A percentile compares a stretch with the other conserved stretches of the same genome.
These are phyloP conservation scores for Leonotis leonurus DNA, from an alignment of 257 asterid species.

Conservation along the genomic window DNA sequence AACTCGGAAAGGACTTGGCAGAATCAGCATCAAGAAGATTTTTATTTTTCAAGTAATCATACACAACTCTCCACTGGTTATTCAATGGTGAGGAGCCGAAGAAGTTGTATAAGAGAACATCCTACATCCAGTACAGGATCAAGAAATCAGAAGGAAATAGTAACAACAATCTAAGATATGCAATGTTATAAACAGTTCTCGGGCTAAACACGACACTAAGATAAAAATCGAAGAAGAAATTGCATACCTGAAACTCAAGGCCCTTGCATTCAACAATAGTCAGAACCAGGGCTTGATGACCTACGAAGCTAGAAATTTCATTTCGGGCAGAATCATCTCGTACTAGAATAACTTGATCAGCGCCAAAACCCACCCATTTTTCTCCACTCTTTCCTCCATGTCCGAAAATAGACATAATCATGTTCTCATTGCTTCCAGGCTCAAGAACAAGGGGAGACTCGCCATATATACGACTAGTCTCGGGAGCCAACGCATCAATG, in stretches of 20 bases:
- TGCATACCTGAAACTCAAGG: constrained; percentile 54
- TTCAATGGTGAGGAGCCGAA: constrained; percentile 54
- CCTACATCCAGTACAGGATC: constrained; percentile 27
- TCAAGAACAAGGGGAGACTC: constrained; percentile 51
- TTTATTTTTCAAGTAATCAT: constrained; percentile 38
- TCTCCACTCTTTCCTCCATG: constrained; percentile 19
- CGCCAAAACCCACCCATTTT: constrained; percentile 54
- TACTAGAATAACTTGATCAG: constrained; percentile 23
- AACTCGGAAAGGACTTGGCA: constrained; percentile 31
- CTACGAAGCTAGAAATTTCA: background rate
- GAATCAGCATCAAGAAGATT: constrained; percentile 23
- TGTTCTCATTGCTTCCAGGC: constrained; percentile 40
- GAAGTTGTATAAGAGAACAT: constrained; percentile 56
- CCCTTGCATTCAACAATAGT: constrained; percentile 59
- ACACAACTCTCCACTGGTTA: constrained; percentile 57
- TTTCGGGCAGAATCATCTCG: background rate
- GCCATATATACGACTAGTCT: constrained; percentile 47
- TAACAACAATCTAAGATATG: background rate
- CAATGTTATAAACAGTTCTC: background rate
- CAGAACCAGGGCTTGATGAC: constrained; percentile 9
- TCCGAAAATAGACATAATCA: constrained; percentile 42
- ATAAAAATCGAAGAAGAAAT: background rate
- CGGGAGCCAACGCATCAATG: constrained; percentile 40
- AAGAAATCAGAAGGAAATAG: background rate
- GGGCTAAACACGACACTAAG: background rate